A percentile compares a stretch with the other conserved stretches of the same genome.
Conservation (phyloP, 345 rosid species). For the Arabis alpina region DNA sequence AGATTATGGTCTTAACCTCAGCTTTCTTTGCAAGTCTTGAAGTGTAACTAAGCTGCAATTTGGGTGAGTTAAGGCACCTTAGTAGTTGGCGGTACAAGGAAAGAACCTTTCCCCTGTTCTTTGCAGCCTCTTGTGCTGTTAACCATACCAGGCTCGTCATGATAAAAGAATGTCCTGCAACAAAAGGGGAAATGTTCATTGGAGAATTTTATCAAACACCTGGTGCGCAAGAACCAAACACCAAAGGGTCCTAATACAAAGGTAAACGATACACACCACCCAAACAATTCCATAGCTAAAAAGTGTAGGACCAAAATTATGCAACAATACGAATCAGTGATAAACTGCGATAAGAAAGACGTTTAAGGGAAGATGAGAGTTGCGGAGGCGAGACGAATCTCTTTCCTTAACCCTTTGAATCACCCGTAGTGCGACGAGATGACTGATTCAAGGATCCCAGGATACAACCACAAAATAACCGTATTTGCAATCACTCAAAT, state of each 20-base stretch:
- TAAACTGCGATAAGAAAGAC: too few relatives aligned
- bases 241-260: neutral
- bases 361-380: too few relatives aligned
- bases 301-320: too few relatives aligned
- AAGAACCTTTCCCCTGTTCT: constrained; percentile 56
- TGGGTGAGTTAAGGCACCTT: constrained; percentile 60
- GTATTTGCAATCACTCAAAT: too few relatives aligned
- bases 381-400: too few relatives aligned
- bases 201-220: constrained; percentile 34
- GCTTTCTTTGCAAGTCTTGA: constrained; percentile 66
- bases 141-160: constrained; percentile 57
- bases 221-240: constrained; percentile 30
- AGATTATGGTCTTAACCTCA: constrained; percentile 58
- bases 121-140: constrained; percentile 57
- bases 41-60: constrained; percentile 58
- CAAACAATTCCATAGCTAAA: neutral
- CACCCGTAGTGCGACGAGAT: too few relatives aligned
- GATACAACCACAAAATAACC: too few relatives aligned
- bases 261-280: neutral
- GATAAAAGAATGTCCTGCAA: constrained; percentile 24
- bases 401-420: too few relatives aligned
- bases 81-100: constrained; percentile 60
- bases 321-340: too few relatives aligned
- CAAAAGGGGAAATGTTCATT: neutral
- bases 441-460: too few relatives aligned